These are phyloP conservation scores for Chlamydomonas schloesseri DNA, from an alignment of 139 green algal genomes.

Conservation along the genomic window DNA sequence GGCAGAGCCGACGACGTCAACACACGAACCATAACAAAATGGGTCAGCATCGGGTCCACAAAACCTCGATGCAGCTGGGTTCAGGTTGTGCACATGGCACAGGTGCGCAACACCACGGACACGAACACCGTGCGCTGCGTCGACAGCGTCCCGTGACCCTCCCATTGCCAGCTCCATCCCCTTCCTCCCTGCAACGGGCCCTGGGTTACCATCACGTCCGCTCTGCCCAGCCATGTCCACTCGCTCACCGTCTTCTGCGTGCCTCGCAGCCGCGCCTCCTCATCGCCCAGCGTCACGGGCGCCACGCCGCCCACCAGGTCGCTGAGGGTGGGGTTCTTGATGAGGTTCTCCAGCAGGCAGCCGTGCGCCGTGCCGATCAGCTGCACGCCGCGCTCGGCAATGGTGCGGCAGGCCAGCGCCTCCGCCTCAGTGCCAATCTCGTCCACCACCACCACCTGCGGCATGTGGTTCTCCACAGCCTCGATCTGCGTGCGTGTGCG, in stretches of 20 bases:
- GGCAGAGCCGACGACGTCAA: neutral
- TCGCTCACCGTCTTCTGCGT: conserved; percentile 91
- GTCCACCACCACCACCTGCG: conserved; percentile 94
- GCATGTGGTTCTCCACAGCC: conserved; percentile 98
- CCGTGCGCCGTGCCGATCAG: conserved; percentile 97
- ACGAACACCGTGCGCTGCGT: too few relatives aligned
- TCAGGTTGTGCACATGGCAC: too few relatives aligned
- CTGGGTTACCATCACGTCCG: too few relatives aligned
- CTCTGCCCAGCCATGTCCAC: too few relatives aligned
- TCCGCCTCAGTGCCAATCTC: conserved; percentile 98
- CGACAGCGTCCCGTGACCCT: too few relatives aligned
- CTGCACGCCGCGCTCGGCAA: conserved; percentile 95
- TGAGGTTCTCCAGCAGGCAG: conserved; percentile 96
- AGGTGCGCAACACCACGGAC: too few relatives aligned
- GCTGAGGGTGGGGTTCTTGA: conserved; percentile 92
- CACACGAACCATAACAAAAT: too few relatives aligned
- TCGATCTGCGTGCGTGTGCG: conserved; percentile 79
- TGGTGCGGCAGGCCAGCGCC: conserved; percentile 96
- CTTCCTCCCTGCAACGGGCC: too few relatives aligned
- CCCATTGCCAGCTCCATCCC: too few relatives aligned
- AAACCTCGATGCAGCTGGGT: too few relatives aligned
- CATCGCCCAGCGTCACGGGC: conserved; percentile 79
- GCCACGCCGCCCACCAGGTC: conserved; percentile 66
- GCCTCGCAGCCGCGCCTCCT: conserved; percentile 86
- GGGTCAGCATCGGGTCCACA: too few relatives aligned